Evolutionary conservation across 441 rosid genomes (phyloP).

Genomic region (Corymbia citriodora): DNA sequence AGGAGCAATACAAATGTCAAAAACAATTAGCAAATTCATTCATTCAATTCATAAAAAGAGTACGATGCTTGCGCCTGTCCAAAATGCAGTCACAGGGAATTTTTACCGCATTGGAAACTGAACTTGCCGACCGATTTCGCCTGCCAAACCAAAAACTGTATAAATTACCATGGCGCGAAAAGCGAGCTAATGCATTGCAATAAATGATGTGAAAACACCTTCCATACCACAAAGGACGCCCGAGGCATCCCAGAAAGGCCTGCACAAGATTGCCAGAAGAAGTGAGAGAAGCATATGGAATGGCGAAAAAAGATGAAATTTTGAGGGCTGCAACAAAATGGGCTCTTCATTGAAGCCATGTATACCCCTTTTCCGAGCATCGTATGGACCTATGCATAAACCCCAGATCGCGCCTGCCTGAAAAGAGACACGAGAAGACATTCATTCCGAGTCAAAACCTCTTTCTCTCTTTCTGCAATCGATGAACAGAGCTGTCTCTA

Average conservation of each 20-base stretch:
- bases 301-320: not conserved
- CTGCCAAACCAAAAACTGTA: conserved; percentile 25
- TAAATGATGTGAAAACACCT: not conserved
- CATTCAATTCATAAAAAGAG: not conserved
- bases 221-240: conserved; percentile 58
- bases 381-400: conserved; percentile 48
- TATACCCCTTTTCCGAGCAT: conserved; percentile 56
- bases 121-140: conserved; percentile 49
- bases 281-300: not conserved
- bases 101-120: conserved; percentile 63
- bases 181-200: not conserved
- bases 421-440: not conserved
- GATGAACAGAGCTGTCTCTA: not conserved
- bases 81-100: not conserved
- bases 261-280: conserved; percentile 10
- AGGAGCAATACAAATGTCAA: not conserved
- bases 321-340: not conserved
- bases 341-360: not conserved
- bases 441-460: not conserved
- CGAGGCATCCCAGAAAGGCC: conserved; percentile 61
- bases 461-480: not conserved
- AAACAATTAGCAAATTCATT: not conserved
- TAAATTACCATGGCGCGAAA: not conserved
- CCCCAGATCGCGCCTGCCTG: conserved; percentile 87
- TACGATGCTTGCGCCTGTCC: not conserved